Percentiles rank a stretch among this genome's conserved stretches.
phyloP scores from a whole-genome alignment of 371 early-diverging fungal genomes.

The Apophysomyces sp. region DNA sequence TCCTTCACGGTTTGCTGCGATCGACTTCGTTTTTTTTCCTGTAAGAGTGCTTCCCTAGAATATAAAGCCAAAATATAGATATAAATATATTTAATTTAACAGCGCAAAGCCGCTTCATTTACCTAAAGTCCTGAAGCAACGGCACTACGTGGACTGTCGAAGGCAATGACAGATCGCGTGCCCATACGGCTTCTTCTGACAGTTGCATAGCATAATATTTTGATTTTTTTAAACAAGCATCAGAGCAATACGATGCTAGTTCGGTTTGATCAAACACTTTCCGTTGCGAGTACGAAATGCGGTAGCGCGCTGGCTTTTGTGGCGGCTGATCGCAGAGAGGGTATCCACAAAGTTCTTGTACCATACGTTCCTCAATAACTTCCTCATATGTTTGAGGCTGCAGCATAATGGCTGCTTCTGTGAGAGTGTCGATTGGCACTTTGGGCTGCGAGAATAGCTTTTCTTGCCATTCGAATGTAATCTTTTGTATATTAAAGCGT shows the following conservation, averaged over 20 bases:
- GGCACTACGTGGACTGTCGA: constrained; percentile 26
- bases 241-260: constrained; percentile 61
- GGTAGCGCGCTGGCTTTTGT: constrained; percentile 40
- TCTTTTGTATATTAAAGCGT: constrained; percentile 45
- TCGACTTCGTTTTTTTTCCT: constrained; percentile 16
- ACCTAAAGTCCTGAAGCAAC: constrained; percentile 34
- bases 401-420: constrained; percentile 34
- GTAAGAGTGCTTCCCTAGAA: constrained; percentile 26
- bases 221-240: constrained; percentile 59
- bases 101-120: constrained; percentile 13
- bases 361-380: constrained; percentile 63
- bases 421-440: constrained; percentile 14
- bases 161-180: constrained; percentile 23
- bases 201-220: constrained; percentile 62
- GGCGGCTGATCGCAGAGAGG: constrained; percentile 54
- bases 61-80: no score
- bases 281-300: constrained; percentile 57
- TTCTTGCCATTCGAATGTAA: constrained; percentile 61
- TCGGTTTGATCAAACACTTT: constrained; percentile 70
- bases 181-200: constrained; percentile 66
- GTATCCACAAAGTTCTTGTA: constrained; percentile 69
- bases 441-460: constrained; percentile 41
- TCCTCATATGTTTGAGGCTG: constrained; percentile 59
- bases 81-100: no score
- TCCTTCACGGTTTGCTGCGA: constrained; percentile 11